phyloP scores from a whole-genome alignment of 371 early-diverging fungal genomes.

The Mucor circinelloides region DNA sequence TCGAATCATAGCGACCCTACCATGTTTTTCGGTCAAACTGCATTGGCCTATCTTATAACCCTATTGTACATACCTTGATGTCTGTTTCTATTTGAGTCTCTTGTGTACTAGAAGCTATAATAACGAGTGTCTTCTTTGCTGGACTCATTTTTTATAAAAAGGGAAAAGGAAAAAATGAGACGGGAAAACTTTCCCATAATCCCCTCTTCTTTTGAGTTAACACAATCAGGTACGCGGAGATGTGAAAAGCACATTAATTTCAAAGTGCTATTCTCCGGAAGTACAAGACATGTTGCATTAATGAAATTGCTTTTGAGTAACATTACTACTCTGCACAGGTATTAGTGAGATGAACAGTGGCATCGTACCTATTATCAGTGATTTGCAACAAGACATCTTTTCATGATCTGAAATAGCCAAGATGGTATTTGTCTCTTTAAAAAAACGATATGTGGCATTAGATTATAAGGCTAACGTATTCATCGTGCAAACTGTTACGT shows the following conservation, averaged over 20 bases:
- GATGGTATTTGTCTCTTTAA: too few species aligned
- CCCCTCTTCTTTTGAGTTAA: neutral
- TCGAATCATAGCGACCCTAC: conserved; percentile 20
- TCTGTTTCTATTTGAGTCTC: neutral
- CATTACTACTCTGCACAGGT: too few species aligned
- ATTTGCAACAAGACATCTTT: too few species aligned
- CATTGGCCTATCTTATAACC: too few species aligned
- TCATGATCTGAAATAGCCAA: too few species aligned
- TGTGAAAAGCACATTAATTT: neutral
- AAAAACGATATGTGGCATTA: too few species aligned
- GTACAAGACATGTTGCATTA: neutral
- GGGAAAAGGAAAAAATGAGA: neutral
- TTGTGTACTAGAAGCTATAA: neutral
- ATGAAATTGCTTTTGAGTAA: neutral
- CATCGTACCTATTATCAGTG: too few species aligned
- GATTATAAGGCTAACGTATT: too few species aligned
- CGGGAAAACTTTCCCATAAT: neutral
- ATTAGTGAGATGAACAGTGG: too few species aligned
- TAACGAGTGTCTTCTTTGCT: neutral
- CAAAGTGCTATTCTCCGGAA: neutral
- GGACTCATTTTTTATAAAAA: neutral
- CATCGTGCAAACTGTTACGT: too few species aligned
- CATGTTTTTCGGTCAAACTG: neutral
- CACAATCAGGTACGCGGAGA: neutral
- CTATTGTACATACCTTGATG: neutral